phyloP scores from a whole-genome alignment of 2,329 filamentous ascomycete genomes.

The Cladosporium phlei region DNA sequence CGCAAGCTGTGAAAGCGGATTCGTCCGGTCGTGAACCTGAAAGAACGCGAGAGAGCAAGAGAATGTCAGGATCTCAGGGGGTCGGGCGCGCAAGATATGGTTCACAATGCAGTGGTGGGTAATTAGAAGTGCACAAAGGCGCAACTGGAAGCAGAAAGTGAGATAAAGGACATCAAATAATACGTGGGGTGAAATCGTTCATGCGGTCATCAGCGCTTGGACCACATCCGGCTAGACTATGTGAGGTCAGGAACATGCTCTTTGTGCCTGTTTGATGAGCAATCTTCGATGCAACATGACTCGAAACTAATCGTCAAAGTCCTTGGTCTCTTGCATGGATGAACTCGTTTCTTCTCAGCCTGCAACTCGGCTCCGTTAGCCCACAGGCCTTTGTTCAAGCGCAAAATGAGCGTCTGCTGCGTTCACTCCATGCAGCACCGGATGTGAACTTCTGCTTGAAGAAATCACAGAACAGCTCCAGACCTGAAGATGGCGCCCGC shows the following conservation, averaged over 20 bases:
- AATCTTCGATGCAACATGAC: too few relatives aligned
- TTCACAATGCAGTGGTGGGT: neutral
- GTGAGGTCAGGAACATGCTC: too few relatives aligned
- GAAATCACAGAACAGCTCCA: too few relatives aligned
- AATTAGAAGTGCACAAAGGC: neutral
- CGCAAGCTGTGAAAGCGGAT: neutral
- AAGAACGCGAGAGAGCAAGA: neutral
- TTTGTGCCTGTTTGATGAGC: too few relatives aligned
- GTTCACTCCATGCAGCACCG: constrained; percentile 62
- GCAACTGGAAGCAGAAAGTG: neutral
- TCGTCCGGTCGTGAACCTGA: neutral
- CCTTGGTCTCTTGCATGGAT: constrained; percentile 40
- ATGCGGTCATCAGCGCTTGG: constrained; percentile 8
- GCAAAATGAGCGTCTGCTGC: constrained; percentile 62
- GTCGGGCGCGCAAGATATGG: neutral
- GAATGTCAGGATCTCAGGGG: neutral
- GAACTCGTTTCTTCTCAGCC: constrained; percentile 71
- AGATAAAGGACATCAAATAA: too few relatives aligned
- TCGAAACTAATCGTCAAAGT: too few relatives aligned
- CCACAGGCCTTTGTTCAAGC: constrained; percentile 61
- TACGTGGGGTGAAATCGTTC: neutral
- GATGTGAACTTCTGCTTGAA: constrained; percentile 19
- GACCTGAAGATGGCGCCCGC: too few relatives aligned
- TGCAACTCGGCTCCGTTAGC: constrained; percentile 64
- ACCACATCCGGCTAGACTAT: too few relatives aligned